Base-by-base conservation (phyloP, 345 rosid species). In the Citrus maxima region DNA sequence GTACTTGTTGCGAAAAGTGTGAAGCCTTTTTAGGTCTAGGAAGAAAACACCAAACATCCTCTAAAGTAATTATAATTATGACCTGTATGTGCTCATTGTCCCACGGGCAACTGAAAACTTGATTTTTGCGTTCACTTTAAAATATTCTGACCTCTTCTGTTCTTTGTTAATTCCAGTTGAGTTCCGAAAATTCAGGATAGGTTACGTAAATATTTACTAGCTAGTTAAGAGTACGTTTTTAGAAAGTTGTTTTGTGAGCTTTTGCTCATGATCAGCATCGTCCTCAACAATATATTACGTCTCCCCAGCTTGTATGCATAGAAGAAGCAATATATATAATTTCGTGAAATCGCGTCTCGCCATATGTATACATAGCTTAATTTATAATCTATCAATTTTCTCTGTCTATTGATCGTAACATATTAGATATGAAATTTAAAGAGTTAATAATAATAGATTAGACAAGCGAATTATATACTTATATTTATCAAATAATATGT, bases 1-100 rank as follows among this genome's bases (percentile, higher is more conserved):
- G 54, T 35, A 54, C 58, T 67, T 27, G 5, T 28, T 37, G 25
- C 34, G 30, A 83, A 83, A 83, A 83, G 80, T 75, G 28, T 46
- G 60, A 55, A 8, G 22, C 25, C 82, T 65, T 82, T 82, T 74
- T 62, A 42, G 55, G 65, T 37, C 5, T 12, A n/a, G 35, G 64
- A 66, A 67, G 35, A 67, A 67, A 35, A 76, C 73, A 55, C 66
- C 6, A 25, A 51, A 54, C 51, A 51, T 76, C 46, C 70, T 62
- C 51, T 5, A 49, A 35, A 24, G 30, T 18, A 14, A 30, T 59
- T 12, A 32, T 18, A 54, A 46, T 13, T 51, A 64, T 27, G 61
- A 75, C 24, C 59, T 46, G 51, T 13, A 49, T 49, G 51, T 46
- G 51, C 62, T 70, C 28, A 30, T 74, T 42, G 27, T 42, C 12